Evolutionary conservation across 352 stramenopile genomes (phyloP).

Genomic region (Globisporangium rhizosaccharum): DNA sequence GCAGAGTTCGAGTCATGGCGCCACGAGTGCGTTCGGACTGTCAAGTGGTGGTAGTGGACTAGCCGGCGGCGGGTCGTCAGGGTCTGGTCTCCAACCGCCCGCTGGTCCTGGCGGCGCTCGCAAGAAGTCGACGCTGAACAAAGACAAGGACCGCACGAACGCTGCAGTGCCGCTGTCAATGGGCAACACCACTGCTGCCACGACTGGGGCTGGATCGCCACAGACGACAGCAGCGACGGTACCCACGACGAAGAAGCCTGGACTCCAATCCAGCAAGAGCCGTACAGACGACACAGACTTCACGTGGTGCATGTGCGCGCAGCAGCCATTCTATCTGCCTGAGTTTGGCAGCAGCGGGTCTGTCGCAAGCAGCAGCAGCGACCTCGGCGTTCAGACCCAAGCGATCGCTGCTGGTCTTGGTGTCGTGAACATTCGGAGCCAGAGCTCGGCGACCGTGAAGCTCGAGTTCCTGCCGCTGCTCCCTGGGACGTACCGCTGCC

Average conservation of each 20-base stretch:
- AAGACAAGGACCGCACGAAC: constrained; percentile 1
- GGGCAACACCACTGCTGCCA: too few species aligned
- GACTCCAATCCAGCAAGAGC: constrained; percentile 13
- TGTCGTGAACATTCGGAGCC: constrained; percentile 42
- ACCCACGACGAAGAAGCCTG: not conserved
- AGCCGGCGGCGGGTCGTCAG: too few species aligned
- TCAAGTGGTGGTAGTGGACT: too few species aligned
- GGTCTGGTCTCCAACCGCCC: not conserved
- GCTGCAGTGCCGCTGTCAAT: not conserved
- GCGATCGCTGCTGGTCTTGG: constrained; percentile 11
- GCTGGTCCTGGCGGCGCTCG: not conserved
- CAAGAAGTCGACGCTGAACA: constrained; percentile 11
- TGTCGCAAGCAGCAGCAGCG: constrained; percentile 1
- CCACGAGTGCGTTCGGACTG: too few species aligned
- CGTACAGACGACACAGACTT: constrained; percentile 30
- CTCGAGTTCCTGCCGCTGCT: constrained; percentile 88
- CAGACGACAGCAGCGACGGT: not conserved
- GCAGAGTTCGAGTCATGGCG: too few species aligned
- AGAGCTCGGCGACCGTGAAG: constrained; percentile 57
- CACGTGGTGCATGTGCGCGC: constrained; percentile 55
- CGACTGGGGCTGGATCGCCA: too few species aligned
- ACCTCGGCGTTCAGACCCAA: constrained; percentile 8
- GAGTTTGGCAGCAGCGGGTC: constrained; percentile 37
- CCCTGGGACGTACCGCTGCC: constrained; percentile 86
- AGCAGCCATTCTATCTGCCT: constrained; percentile 72